A percentile compares a stretch with the other conserved stretches of the same genome.
Conservation (phyloP, 192 early-diverging fungal species). For the Lunasporangiospora selenospora region DNA sequence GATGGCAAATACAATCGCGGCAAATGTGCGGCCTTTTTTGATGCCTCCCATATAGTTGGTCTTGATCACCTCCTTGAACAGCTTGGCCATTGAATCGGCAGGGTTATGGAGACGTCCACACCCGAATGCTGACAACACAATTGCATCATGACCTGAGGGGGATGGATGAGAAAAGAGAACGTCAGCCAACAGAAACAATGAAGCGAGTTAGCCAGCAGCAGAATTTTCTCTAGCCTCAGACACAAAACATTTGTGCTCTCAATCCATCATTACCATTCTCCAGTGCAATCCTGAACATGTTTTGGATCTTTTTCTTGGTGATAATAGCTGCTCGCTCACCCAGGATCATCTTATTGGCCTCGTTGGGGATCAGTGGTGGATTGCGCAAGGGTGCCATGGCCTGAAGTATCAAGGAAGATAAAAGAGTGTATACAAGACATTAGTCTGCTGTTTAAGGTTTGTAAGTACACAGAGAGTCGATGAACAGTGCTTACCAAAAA, state of each 20-base stretch:
- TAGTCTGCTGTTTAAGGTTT: background rate
- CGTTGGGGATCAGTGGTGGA: conserved; percentile 29
- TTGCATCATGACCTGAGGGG: conserved; percentile 51
- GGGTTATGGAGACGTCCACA: conserved; percentile 51
- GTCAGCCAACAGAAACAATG: background rate
- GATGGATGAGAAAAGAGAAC: background rate
- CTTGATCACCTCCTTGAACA: conserved; percentile 52
- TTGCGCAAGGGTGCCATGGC: conserved; percentile 46
- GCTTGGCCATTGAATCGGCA: conserved; percentile 35
- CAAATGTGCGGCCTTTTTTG: conserved; percentile 37
- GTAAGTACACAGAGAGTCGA: background rate
- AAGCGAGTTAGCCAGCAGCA: no score
- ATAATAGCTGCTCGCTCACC: conserved; percentile 40
- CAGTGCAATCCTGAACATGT: conserved; percentile 52
- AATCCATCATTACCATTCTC: conserved; percentile 41
- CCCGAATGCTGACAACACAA: conserved; percentile 53
- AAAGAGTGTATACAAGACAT: background rate
- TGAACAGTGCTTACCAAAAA: conserved; percentile 36
- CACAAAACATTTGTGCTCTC: background rate
- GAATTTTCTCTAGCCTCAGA: no score
- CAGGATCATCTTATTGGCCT: conserved; percentile 37
- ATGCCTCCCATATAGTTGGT: conserved; percentile 46
- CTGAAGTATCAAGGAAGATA: conserved; percentile 10
- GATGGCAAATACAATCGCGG: conserved; percentile 44
- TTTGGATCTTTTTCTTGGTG: conserved; percentile 51